Evolutionary conservation across 129 eudicot genomes (phyloP), one percentile per base, ranked within the genome.

Genomic region (Ambrosia artemisiifolia): DNA sequence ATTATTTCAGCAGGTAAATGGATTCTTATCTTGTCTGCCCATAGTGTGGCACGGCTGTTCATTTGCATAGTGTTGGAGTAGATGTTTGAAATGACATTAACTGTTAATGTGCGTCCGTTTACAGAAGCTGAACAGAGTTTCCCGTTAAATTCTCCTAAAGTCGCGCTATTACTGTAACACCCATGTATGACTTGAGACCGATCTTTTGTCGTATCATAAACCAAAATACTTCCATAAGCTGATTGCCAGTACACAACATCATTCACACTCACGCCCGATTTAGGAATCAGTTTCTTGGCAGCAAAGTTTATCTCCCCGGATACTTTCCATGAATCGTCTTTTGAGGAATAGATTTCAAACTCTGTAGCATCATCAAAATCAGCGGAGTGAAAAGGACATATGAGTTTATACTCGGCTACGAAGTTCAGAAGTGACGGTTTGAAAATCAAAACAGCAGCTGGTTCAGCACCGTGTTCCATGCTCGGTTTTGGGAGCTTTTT

Each of bases 321-420:
- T 17, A 82, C 35, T 49, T 69, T 77, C 96, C 96, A 89, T 0
- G 92, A 16, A 3, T 72, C 81, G 32, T 82, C 84, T 65, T 64
- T 71, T 0, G 96, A 86, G 14, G 84, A 79, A 40, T 84, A 89
- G 3, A 80, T 81, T 75, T 89, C 92, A 67, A 89, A 89, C 61
- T 89, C 96, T 3, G 60, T 79, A 3, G 86, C 92, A 63, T 80
- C 87, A 14, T 82, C 89, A 43, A 89, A 79, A 63, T 86, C 96
- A 53, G 9, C 65, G 33, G 96, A 86, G 17, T 78, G 83, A 73
- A 89, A 78, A 17, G 88, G 90, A 77, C 90, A 84, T 6, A 89
- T 32, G 5, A 89, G 68, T 56, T 70, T 86, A 71, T 74, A 89
- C 14, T 84, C 89, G 0, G 83, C 88, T 60, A 72, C 90, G 73